Percentiles rank a stretch among this genome's conserved stretches.
Evolutionary conservation across 441 rosid genomes (phyloP).

Genomic region (Brassica hybrid): DNA sequence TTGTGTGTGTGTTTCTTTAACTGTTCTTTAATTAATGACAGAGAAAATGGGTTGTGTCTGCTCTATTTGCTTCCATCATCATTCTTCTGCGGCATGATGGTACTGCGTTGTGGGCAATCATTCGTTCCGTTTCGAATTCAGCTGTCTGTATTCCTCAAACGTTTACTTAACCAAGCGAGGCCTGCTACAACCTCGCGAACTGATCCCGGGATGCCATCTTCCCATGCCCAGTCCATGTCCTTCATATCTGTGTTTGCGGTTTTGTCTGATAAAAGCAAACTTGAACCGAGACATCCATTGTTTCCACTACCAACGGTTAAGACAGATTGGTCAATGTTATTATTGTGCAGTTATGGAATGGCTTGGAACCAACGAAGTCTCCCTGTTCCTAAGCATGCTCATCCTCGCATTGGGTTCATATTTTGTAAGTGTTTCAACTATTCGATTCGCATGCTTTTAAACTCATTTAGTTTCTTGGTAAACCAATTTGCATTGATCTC

Average conservation of each 20-base stretch:
- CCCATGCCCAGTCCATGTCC: conserved; percentile 43
- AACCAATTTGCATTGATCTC: neutral
- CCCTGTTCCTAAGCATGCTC: conserved; percentile 49
- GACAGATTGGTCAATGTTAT: neutral
- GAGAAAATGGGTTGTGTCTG: conserved; percentile 46
- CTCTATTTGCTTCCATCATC: conserved; percentile 35
- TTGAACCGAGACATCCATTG: neutral
- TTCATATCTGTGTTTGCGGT: conserved; percentile 32
- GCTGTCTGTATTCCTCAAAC: conserved; percentile 39
- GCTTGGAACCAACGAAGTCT: conserved; percentile 53
- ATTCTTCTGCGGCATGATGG: conserved; percentile 43
- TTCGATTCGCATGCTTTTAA: too few species aligned
- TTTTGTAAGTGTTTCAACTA: conserved; percentile 57
- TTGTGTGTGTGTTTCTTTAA: too few species aligned
- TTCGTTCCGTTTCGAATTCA: conserved; percentile 35
- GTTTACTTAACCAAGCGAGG: conserved; percentile 38
- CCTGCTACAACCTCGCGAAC: conserved; percentile 27
- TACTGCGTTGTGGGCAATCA: conserved; percentile 39
- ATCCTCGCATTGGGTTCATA: conserved; percentile 63
- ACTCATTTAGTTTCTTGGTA: neutral
- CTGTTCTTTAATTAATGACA: too few species aligned
- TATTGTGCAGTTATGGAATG: conserved; percentile 57
- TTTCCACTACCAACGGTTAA: neutral
- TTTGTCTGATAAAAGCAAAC: conserved; percentile 25
- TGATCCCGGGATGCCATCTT: conserved; percentile 48